phyloP scores from a whole-genome alignment of 2,329 filamentous ascomycete genomes.

The Colletotrichum lentis region DNA sequence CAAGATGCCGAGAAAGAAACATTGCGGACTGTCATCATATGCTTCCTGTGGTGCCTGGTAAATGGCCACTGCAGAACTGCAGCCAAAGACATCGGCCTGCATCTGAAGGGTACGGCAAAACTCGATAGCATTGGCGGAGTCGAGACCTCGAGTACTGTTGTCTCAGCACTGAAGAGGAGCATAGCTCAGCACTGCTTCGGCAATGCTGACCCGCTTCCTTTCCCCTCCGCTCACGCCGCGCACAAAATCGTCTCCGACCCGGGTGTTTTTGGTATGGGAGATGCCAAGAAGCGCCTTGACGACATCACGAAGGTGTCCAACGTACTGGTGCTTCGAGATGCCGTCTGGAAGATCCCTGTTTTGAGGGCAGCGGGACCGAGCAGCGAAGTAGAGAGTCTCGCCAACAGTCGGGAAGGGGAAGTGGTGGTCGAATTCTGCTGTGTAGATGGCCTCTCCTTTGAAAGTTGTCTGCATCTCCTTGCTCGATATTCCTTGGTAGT shows the following conservation, averaged over 20 bases:
- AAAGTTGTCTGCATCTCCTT: constrained; percentile 34
- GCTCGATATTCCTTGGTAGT: constrained; percentile 27
- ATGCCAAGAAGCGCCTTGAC: constrained; percentile 64
- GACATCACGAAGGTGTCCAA: constrained; percentile 60
- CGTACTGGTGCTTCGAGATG: constrained; percentile 51
- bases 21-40: constrained; percentile 53
- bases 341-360: constrained; percentile 54
- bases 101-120: constrained; percentile 42
- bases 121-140: constrained; percentile 31
- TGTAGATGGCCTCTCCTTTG: constrained; percentile 72
- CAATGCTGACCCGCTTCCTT: constrained; percentile 52
- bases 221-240: constrained; percentile 65
- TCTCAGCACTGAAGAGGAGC: constrained; percentile 47
- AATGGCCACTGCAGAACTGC: constrained; percentile 47
- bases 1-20: background rate
- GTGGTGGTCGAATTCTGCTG: constrained; percentile 70
- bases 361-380: constrained; percentile 60
- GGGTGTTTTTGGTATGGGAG: constrained; percentile 62
- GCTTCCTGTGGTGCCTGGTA: constrained; percentile 70
- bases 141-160: constrained; percentile 60
- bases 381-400: constrained; percentile 68
- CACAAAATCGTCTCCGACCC: constrained; percentile 63
- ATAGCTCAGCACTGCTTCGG: constrained; percentile 46
- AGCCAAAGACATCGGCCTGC: constrained; percentile 42
- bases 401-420: constrained; percentile 67